A percentile compares a stretch with the other conserved stretches of the same genome.
Evolutionary conservation across 177 flowering plant genomes (phyloP).

Genomic region (Viscum album): DNA sequence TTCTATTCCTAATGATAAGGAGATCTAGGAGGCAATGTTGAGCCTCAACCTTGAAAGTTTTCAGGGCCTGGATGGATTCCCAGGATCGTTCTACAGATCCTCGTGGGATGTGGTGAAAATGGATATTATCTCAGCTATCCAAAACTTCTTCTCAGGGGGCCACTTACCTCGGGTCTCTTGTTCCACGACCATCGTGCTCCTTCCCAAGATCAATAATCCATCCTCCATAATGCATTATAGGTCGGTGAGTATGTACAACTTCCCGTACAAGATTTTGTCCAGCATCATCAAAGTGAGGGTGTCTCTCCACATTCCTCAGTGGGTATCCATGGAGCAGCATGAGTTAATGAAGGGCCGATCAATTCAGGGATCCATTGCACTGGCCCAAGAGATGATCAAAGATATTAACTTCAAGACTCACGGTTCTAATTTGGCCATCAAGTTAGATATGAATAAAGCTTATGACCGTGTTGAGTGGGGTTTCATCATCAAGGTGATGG

Average conservation of each 20-base stretch:
- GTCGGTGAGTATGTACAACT: background rate
- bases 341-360: background rate
- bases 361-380: background rate
- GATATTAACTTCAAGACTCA: background rate
- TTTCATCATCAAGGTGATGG: background rate
- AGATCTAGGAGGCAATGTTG: too few species aligned
- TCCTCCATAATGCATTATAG: background rate
- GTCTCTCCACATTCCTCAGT: background rate
- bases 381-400: background rate
- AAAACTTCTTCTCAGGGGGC: background rate
- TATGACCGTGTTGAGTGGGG: background rate
- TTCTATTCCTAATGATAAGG: too few species aligned
- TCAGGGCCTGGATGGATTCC: too few species aligned
- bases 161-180: background rate
- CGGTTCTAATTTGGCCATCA: background rate
- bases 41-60: too few species aligned
- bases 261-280: background rate
- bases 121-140: too few species aligned
- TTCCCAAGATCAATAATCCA: background rate
- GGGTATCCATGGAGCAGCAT: background rate
- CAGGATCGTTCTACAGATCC: too few species aligned
- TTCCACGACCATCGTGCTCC: background rate
- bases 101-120: too few species aligned
- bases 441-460: background rate
- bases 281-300: background rate